A percentile compares a stretch with the other conserved stretches of the same genome.
phyloP scores from a whole-genome alignment of 1,139 yeast species.

The Yamadazyma friedrichii region DNA sequence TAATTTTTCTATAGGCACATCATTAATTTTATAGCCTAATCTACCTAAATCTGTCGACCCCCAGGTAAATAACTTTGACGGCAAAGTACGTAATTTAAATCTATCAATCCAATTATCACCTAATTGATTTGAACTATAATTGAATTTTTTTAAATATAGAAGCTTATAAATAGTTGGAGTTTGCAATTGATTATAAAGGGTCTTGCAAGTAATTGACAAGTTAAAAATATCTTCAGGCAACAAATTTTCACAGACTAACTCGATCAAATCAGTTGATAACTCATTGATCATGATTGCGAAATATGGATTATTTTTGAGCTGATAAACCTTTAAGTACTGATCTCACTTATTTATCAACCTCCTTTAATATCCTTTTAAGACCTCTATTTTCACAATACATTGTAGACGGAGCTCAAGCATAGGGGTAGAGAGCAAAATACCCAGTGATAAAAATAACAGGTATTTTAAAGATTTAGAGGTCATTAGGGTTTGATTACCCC shows the following conservation, averaged over 20 bases:
- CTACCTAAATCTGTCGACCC: constrained; percentile 55
- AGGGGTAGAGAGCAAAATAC: no score
- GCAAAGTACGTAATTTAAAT: constrained; percentile 40
- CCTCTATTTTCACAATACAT: no score
- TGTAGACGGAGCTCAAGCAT: no score
- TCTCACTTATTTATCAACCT: no score
- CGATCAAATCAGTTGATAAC: constrained; percentile 45
- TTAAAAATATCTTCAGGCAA: constrained; percentile 46
- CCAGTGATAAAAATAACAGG: no score
- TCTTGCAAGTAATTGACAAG: constrained; percentile 44
- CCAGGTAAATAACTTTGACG: constrained; percentile 57
- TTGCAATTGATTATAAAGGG: constrained; percentile 26
- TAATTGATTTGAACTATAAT: constrained; percentile 31
- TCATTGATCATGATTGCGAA: constrained; percentile 13
- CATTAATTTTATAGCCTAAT: constrained; percentile 48
- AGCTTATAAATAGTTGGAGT: constrained; percentile 44
- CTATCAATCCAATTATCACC: constrained; percentile 50
- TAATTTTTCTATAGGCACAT: constrained; percentile 28
- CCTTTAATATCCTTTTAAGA: no score
- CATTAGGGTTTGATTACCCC: no score
- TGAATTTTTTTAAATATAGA: constrained; percentile 51
- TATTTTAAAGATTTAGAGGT: no score
- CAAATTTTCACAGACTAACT: constrained; percentile 32
- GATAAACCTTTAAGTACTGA: no score
- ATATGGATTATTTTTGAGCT: no score